These are phyloP conservation scores for Solanum hybrid DNA, from an alignment of 305 asterid species.

Conservation along the genomic window DNA sequence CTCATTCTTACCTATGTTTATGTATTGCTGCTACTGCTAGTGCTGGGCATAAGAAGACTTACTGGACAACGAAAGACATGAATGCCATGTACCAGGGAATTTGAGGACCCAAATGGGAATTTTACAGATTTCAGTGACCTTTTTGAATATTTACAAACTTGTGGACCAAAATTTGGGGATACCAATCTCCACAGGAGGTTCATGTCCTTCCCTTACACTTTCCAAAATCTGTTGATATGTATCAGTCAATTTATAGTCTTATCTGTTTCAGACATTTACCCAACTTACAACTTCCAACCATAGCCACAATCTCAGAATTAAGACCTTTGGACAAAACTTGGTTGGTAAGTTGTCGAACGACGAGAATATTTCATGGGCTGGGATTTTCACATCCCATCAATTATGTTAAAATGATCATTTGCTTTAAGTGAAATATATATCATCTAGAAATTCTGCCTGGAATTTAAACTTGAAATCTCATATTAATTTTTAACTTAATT, in stretches of 20 bases:
- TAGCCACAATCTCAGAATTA: not conserved
- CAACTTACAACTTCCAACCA: not conserved
- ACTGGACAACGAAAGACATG: conserved; percentile 89
- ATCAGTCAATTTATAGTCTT: not conserved
- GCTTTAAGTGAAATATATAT: too few species aligned
- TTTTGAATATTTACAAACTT: conserved; percentile 24
- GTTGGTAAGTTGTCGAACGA: too few species aligned
- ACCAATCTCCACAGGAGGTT: conserved; percentile 36
- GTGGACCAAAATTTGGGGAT: conserved; percentile 21
- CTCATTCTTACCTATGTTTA: too few species aligned
- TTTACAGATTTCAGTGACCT: conserved; percentile 42
- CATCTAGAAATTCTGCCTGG: too few species aligned
- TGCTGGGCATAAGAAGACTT: conserved; percentile 5
- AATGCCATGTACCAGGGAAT: conserved; percentile 75
- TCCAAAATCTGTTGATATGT: not conserved
- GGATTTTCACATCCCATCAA: too few species aligned
- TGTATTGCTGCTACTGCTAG: too few species aligned
- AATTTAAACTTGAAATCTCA: too few species aligned
- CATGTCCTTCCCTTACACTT: conserved; percentile 21
- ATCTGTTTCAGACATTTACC: not conserved
- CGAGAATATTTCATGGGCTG: too few species aligned
- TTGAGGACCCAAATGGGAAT: conserved; percentile 41
- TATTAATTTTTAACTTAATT: too few species aligned
- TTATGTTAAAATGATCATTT: too few species aligned
- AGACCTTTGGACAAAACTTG: too few species aligned